These are phyloP conservation scores for Cladosporium oxysporum DNA, from an alignment of 2,329 filamentous ascomycete genomes.

Conservation along the genomic window DNA sequence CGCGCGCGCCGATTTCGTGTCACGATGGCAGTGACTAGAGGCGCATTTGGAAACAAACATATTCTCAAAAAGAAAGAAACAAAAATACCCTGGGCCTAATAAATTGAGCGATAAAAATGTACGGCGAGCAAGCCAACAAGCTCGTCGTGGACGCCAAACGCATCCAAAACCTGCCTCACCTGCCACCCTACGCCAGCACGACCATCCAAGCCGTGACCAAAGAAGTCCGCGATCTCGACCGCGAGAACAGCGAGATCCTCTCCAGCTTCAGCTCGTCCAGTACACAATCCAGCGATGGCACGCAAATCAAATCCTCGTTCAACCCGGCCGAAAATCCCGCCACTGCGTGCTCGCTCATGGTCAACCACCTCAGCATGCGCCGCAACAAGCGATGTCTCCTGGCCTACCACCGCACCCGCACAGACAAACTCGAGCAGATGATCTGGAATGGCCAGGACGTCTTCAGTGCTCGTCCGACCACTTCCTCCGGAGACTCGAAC, in stretches of 20 bases:
- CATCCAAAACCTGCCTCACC: constrained; percentile 78
- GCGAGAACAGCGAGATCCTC: constrained; percentile 76
- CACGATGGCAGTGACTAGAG: not conserved
- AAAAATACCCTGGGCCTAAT: too few species aligned
- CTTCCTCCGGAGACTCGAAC: constrained; percentile 50
- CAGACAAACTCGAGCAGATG: constrained; percentile 88
- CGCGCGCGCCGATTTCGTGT: constrained; percentile 2
- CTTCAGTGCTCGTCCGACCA: constrained; percentile 60
- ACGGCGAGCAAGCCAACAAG: constrained; percentile 73
- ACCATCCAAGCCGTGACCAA: constrained; percentile 82
- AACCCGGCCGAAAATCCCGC: constrained; percentile 80
- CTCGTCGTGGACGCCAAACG: constrained; percentile 96
- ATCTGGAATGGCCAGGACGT: constrained; percentile 90
- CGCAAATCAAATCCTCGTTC: constrained; percentile 67
- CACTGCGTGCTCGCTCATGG: constrained; percentile 82
- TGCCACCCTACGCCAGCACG: constrained; percentile 91
- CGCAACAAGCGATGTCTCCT: constrained; percentile 94
- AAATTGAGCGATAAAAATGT: constrained; percentile 57
- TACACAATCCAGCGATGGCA: constrained; percentile 33
- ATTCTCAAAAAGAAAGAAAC: not conserved
- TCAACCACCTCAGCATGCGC: constrained; percentile 92
- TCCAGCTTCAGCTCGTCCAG: constrained; percentile 68
- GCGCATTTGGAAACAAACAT: not conserved
- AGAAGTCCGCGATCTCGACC: constrained; percentile 91
- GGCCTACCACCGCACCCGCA: constrained; percentile 87